Conservation (phyloP, 805 yeast genomes). For the Yamadazyma nakazawae region DNA sequence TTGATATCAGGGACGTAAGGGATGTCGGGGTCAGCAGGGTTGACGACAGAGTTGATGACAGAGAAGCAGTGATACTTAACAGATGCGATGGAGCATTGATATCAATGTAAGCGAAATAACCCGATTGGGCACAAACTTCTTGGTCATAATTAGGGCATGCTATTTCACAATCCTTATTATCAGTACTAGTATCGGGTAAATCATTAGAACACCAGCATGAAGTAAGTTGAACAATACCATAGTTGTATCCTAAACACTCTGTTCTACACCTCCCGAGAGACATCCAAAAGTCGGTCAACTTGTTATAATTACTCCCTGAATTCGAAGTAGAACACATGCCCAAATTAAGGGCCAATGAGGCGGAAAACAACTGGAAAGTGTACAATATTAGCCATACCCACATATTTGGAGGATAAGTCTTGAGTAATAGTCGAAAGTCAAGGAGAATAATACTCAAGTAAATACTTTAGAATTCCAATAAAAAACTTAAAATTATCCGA, state of each 20-base stretch:
- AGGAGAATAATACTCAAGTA: background rate
- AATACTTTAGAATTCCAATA: background rate
- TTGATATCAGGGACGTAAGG: background rate
- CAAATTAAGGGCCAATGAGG: slow-evolving; percentile 3
- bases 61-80: slow-evolving; percentile 14
- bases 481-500: background rate
- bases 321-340: slow-evolving; percentile 25
- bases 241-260: slow-evolving; percentile 47
- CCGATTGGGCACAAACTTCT: slow-evolving; percentile 43
- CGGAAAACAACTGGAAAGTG: background rate
- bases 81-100: slow-evolving; percentile 7
- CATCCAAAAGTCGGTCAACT: slow-evolving; percentile 23
- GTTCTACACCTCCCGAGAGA: slow-evolving; percentile 53
- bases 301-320: slow-evolving; percentile 13
- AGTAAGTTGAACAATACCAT: slow-evolving; percentile 50
- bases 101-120: slow-evolving; percentile 52
- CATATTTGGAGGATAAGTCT: background rate
- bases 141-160: slow-evolving; percentile 45
- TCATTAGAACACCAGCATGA: slow-evolving; percentile 62
- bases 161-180: slow-evolving; percentile 29
- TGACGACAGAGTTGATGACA: slow-evolving; percentile 13
- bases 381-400: background rate
- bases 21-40: slow-evolving; percentile 17
- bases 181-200: slow-evolving; percentile 43
- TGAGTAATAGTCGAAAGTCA: background rate